These are phyloP conservation scores for Scutellaria minor DNA, from an alignment of 257 asterid species.

Conservation along the genomic window DNA sequence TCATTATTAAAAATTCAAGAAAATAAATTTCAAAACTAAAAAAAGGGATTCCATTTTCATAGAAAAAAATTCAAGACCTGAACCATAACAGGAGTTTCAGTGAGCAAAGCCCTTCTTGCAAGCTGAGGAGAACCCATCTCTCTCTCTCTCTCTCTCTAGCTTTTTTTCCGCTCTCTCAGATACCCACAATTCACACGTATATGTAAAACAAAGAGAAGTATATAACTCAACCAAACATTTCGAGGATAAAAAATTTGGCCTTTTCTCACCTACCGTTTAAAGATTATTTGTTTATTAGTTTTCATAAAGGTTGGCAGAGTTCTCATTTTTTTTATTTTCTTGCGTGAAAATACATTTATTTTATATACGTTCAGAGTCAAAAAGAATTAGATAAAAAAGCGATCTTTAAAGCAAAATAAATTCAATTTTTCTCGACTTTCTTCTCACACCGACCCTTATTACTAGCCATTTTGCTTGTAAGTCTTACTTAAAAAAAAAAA, in stretches of 20 bases:
- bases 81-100: slow-evolving; percentile 93
- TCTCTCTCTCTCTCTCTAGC: slow-evolving; percentile 30
- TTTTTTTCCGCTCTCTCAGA: slow-evolving; percentile 2
- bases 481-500: neutral
- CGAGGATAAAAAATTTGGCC: slow-evolving; percentile 26
- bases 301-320: slow-evolving; percentile 24
- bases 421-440: neutral
- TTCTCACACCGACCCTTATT: neutral
- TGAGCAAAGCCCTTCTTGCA: slow-evolving; percentile 80
- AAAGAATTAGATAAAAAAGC: slow-evolving; percentile 5
- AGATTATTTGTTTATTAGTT: slow-evolving; percentile 27
- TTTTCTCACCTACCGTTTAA: slow-evolving; percentile 46
- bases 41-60: slow-evolving; percentile 37
- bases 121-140: slow-evolving; percentile 89
- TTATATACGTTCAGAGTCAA: neutral
- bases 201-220: slow-evolving; percentile 10
- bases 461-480: slow-evolving; percentile 5
- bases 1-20: slow-evolving; percentile 14
- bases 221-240: neutral
- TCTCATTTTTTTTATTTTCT: neutral
- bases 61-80: slow-evolving; percentile 54
- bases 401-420: neutral
- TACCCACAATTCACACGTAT: slow-evolving; percentile 32
- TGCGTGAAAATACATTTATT: neutral
- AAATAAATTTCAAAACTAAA: neutral